Evolutionary conservation across 1,139 yeast genomes (phyloP).

Genomic region (Diutina catenulata): DNA sequence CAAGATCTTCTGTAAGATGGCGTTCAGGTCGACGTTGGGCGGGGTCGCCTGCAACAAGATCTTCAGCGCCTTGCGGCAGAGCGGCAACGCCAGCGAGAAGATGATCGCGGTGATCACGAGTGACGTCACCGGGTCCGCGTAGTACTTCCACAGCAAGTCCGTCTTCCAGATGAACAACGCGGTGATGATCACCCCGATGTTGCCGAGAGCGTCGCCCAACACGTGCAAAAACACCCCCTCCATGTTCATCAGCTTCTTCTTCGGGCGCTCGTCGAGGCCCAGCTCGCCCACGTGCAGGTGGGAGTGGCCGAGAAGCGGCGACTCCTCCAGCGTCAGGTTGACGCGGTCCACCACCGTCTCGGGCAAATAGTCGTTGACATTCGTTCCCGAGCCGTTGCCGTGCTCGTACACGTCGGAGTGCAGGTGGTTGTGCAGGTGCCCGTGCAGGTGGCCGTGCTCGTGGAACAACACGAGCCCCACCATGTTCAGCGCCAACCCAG

Average conservation of each 20-base stretch:
- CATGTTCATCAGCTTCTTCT: constrained; percentile 73
- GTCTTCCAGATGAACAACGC: constrained; percentile 94
- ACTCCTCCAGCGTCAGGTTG: constrained; percentile 12
- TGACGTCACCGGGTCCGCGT: constrained; percentile 79
- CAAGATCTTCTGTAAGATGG: constrained; percentile 56
- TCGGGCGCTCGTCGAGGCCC: constrained; percentile 7
- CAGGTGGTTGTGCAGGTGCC: constrained; percentile 15
- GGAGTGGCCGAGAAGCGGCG: constrained; percentile 17
- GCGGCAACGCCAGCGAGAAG: constrained; percentile 82
- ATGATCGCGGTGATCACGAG: constrained; percentile 78
- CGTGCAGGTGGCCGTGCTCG: constrained; percentile 73
- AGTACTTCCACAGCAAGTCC: constrained; percentile 75
- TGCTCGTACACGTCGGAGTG: not conserved
- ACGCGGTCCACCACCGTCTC: constrained; percentile 25
- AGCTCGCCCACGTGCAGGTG: constrained; percentile 10
- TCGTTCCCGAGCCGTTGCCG: constrained; percentile 12
- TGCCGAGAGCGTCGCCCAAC: constrained; percentile 91
- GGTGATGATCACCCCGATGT: constrained; percentile 81
- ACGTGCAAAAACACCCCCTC: constrained; percentile 95
- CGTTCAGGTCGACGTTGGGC: constrained; percentile 61
- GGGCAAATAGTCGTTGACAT: constrained; percentile 26
- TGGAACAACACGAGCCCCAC: constrained; percentile 82
- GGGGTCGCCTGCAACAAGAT: constrained; percentile 93
- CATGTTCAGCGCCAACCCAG: constrained; percentile 74
- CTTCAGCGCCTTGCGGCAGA: constrained; percentile 77